A percentile compares a stretch with the other conserved stretches of the same genome.
These are phyloP conservation scores for Tolypocladium nubicola DNA, from an alignment of 2,329 filamentous ascomycete species.

Conservation along the genomic window DNA sequence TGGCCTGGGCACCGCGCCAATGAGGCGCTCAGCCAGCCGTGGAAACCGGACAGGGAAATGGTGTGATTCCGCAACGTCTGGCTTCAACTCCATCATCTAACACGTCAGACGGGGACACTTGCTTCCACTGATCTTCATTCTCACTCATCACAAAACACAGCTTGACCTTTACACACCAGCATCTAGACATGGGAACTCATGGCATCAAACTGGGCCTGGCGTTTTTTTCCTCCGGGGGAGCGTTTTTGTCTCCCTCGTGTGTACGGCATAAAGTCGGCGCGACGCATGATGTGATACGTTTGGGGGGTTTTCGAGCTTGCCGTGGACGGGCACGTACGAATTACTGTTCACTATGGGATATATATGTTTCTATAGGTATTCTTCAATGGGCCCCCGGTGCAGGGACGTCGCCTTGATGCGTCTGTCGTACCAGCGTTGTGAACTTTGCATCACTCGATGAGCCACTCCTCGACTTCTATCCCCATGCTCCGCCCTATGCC, in stretches of 20 bases:
- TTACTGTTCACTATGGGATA: not conserved
- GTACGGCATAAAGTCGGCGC: not conserved
- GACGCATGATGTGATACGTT: not conserved
- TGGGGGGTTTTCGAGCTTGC: not conserved
- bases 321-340: not conserved
- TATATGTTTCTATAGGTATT: not conserved
- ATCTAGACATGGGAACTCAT: not conserved
- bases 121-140: not conserved
- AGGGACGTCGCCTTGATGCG: not conserved
- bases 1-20: constrained; percentile 11
- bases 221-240: not conserved
- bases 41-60: not conserved
- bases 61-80: not conserved
- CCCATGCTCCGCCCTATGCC: constrained; percentile 62
- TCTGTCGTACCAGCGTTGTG: not conserved
- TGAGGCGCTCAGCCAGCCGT: not conserved
- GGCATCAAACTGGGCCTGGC: not conserved
- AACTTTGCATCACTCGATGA: constrained; percentile 43
- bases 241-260: not conserved
- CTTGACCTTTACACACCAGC: not conserved
- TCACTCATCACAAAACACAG: not conserved
- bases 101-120: not conserved
- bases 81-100: not conserved
- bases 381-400: not conserved
- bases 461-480: constrained; percentile 70